A percentile compares a stretch with the other conserved stretches of the same genome.
Conservation (phyloP, 2,329 filamentous ascomycete species). For the Teratosphaeria destructans region DNA sequence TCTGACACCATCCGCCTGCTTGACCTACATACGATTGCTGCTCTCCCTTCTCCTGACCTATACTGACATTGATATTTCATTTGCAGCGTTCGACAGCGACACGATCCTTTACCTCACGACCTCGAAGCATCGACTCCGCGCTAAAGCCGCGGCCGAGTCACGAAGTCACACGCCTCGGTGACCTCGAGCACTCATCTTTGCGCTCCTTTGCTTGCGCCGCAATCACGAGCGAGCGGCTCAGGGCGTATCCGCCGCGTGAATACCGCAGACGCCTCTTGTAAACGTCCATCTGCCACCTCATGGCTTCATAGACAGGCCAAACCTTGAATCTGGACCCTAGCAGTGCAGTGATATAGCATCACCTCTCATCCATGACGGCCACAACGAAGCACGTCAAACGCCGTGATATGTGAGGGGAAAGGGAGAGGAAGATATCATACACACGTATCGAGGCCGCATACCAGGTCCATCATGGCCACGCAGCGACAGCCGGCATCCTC, state of each 20-base stretch:
- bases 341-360: not conserved
- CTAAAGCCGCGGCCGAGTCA: not conserved
- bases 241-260: not conserved
- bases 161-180: not conserved
- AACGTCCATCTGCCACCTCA: not conserved
- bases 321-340: not conserved
- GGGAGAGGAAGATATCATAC: not conserved
- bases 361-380: conserved; percentile 3
- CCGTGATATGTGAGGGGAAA: conserved; percentile 2
- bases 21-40: not conserved
- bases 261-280: not conserved
- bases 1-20: not conserved
- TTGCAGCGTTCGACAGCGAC: not conserved
- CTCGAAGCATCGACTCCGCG: not conserved
- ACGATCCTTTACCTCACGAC: not conserved
- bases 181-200: not conserved
- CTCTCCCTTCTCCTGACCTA: not conserved
- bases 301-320: not conserved
- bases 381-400: not conserved
- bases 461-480: conserved; percentile 18
- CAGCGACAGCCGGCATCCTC: conserved; percentile 15
- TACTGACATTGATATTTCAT: not conserved
- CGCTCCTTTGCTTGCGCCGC: not conserved
- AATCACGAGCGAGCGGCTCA: not conserved
- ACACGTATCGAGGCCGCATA: not conserved